Evolutionary conservation across 2,329 filamentous ascomycete genomes (phyloP).

Genomic region (Penicillium sp.): DNA sequence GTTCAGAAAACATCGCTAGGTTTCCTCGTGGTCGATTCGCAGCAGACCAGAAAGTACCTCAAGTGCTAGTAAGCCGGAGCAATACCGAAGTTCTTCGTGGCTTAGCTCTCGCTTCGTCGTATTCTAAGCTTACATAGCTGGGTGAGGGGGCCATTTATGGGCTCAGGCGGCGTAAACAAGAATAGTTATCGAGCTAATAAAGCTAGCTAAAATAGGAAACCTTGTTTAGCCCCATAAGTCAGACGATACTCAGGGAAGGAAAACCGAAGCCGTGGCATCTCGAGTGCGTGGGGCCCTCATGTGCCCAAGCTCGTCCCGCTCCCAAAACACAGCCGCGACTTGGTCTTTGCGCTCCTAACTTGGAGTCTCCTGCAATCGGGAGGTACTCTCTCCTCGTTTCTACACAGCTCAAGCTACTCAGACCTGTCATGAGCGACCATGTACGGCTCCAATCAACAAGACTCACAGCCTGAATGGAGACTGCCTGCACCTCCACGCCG

Average conservation of each 20-base stretch:
- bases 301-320: background rate
- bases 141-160: too few species aligned
- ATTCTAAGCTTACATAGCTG: too few species aligned
- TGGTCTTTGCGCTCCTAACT: background rate
- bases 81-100: too few species aligned
- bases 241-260: background rate
- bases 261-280: background rate
- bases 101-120: background rate
- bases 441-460: slow-evolving; percentile 33
- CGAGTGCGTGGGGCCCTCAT: background rate
- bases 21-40: background rate
- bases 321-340: background rate
- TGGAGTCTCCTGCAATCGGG: background rate
- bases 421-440: slow-evolving; percentile 23
- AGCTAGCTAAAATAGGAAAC: too few species aligned
- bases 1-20: too few species aligned
- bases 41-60: background rate
- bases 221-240: too few species aligned
- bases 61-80: too few species aligned
- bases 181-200: background rate
- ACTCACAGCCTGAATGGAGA: slow-evolving; percentile 42
- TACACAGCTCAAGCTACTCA: background rate
- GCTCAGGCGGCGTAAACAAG: background rate
- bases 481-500: slow-evolving; percentile 26
- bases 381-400: background rate